Evolutionary conservation across 495 filamentous ascomycete species (phyloP), one percentile per base, ranked within the genome.

Genomic region (Penicillium ucsense): DNA sequence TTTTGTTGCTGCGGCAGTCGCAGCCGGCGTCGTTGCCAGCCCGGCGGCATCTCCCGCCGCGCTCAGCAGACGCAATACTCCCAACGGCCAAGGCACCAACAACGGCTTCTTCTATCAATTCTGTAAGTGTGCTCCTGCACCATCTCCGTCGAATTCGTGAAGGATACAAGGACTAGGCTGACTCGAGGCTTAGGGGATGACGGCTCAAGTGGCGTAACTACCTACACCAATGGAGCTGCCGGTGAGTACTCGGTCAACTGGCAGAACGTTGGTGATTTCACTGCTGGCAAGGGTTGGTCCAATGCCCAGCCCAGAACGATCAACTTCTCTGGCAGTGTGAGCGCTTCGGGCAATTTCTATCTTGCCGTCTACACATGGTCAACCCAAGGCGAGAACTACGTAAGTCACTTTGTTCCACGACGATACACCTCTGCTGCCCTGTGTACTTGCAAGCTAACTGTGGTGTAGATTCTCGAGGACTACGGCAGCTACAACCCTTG

Each of bases 31-130:
- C 30, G 29, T 43, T 31, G 41, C 41, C 30, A 43, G 41, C 29
- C 41, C 41, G 31, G 41, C 41, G 41, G 41, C 41, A 43, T 29
- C 41, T 31, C 41, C 41, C 29, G 41, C 41, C 30, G 30, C 41
- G 41, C 41, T 43, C 10, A 43, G 29, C 41, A 43, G 33, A 31
- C 41, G 41, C 41, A 43, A 43, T 43, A 43, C 41, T 31, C 41
- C 41, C 9, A 43, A 43, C 41, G 31, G 29, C 31, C 33, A 29
- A 43, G 41, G 41, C 41, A 43, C 41, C 10, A 43, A 43, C 41
- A 43, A 43, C 30, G 41, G 41, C 41, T 43, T 31, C 41, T 43
- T 11, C 41, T 43, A 43, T 31, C 41, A 43, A 32, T 43, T 43
- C 41, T 43, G 41, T 43, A 43, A 31, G 41, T 20, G 20, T 20